Evolutionary conservation across 257 asterid species (phyloP).

Genomic region (Gardenia jasminoides): DNA sequence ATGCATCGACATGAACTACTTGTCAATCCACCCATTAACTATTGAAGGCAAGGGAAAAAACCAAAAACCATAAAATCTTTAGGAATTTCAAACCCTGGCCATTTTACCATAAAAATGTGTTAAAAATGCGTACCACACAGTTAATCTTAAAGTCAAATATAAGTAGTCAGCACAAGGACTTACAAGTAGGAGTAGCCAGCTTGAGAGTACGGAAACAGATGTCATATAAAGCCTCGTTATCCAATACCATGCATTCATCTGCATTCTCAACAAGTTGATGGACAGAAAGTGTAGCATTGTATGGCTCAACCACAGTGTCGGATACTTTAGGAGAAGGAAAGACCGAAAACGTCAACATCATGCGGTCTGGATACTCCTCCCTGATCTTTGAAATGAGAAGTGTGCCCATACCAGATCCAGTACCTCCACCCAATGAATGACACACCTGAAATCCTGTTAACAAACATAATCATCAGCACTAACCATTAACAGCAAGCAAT

Average conservation of each 20-base stretch:
- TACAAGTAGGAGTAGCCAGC: slow-evolving; percentile 53
- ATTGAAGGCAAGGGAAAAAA: background rate
- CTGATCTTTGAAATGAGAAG: slow-evolving; percentile 59
- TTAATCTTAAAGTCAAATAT: background rate
- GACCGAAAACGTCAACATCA: slow-evolving; percentile 58
- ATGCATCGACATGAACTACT: background rate
- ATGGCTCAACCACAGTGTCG: slow-evolving; percentile 58
- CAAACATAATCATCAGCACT: slow-evolving; percentile 10
- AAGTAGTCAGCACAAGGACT: slow-evolving; percentile 13
- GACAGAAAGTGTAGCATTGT: slow-evolving; percentile 54
- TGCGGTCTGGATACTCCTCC: slow-evolving; percentile 61
- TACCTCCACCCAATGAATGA: slow-evolving; percentile 61
- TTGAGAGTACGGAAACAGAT: slow-evolving; percentile 65
- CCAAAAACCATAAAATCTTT: background rate
- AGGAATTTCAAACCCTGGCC: background rate
- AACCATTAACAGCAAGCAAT: background rate
- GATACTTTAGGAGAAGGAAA: slow-evolving; percentile 60
- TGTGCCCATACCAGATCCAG: slow-evolving; percentile 66
- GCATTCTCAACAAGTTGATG: slow-evolving; percentile 61
- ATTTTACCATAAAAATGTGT: background rate
- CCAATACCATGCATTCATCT: slow-evolving; percentile 60
- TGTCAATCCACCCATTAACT: background rate
- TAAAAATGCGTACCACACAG: background rate
- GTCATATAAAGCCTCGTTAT: slow-evolving; percentile 55
- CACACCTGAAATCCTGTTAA: slow-evolving; percentile 54